phyloP scores from a whole-genome alignment of 805 yeast genomes.

The Myxozyma nipponensis region DNA sequence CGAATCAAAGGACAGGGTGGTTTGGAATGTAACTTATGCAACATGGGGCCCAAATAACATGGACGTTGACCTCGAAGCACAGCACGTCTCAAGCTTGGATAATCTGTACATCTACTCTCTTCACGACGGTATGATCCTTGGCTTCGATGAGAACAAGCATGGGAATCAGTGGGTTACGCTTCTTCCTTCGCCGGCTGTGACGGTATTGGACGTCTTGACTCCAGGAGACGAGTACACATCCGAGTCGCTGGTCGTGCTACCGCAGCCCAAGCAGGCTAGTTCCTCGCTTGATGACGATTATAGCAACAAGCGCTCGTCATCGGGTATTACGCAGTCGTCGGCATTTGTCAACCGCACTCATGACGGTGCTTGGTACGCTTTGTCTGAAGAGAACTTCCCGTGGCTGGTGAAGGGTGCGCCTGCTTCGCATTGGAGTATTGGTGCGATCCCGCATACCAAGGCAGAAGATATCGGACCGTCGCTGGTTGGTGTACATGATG shows the following conservation, averaged over 20 bases:
- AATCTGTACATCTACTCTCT: slow-evolving; percentile 77
- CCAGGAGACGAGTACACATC: slow-evolving; percentile 8
- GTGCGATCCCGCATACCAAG: slow-evolving; percentile 8
- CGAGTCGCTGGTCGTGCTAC: slow-evolving; percentile 34
- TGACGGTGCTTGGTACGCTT: slow-evolving; percentile 72
- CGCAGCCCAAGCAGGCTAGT: slow-evolving; percentile 36
- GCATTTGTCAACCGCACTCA: slow-evolving; percentile 66
- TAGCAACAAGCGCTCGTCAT: neutral
- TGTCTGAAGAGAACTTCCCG: slow-evolving; percentile 74
- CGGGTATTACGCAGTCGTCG: slow-evolving; percentile 31
- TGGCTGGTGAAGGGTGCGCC: slow-evolving; percentile 80
- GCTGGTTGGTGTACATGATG: slow-evolving; percentile 24
- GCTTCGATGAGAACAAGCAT: slow-evolving; percentile 58
- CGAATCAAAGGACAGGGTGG: slow-evolving; percentile 63
- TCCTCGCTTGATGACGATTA: neutral
- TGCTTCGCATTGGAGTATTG: slow-evolving; percentile 51
- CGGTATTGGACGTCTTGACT: slow-evolving; percentile 50
- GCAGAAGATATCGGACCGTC: slow-evolving; percentile 6
- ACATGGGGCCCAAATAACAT: slow-evolving; percentile 90
- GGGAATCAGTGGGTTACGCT: slow-evolving; percentile 27
- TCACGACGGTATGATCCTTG: slow-evolving; percentile 73
- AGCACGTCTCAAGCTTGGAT: slow-evolving; percentile 50
- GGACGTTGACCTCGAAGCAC: slow-evolving; percentile 52
- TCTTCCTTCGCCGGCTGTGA: slow-evolving; percentile 19
- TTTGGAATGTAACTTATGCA: slow-evolving; percentile 83